These are phyloP conservation scores for Lophiotrema nucula DNA, from an alignment of 495 filamentous ascomycete species.

Conservation along the genomic window DNA sequence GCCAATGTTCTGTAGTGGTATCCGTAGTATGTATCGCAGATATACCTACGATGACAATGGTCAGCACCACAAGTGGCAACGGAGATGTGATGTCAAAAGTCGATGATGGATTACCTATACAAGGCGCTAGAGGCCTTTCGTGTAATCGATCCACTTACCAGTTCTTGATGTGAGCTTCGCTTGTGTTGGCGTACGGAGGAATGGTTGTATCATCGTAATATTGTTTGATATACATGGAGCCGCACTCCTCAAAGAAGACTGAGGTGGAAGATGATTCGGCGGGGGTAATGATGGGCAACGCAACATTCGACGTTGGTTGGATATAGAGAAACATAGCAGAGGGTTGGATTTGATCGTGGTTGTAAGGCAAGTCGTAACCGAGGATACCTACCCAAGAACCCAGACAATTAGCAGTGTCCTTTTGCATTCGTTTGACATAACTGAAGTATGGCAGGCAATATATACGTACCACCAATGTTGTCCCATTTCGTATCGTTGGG, in stretches of 20 bases:
- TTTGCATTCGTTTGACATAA: no score
- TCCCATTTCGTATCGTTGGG: no score
- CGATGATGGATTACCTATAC: no score
- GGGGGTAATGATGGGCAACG: not conserved
- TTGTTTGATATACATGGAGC: slow-evolving; percentile 34
- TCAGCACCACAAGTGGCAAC: no score
- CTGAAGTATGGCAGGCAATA: no score
- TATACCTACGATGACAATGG: no score
- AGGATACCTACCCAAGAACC: not conserved
- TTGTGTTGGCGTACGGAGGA: slow-evolving; percentile 50
- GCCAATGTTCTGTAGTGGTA: slow-evolving; percentile 31
- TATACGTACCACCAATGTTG: no score
- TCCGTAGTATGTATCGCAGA: not conserved
- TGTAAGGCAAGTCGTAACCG: slow-evolving; percentile 27
- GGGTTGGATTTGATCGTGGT: slow-evolving; percentile 35
- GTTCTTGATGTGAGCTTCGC: no score
- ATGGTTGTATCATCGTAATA: slow-evolving; percentile 54
- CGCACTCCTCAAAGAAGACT: slow-evolving; percentile 1
- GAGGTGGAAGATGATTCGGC: not conserved
- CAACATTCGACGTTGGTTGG: not conserved
- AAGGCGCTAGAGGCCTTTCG: no score
- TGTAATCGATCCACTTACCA: slow-evolving; percentile 51
- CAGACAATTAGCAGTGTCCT: no score
- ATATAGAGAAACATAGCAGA: not conserved
- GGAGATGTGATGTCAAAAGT: no score